phyloP scores from a whole-genome alignment of 495 filamentous ascomycete species.

The Neurospora sp. region DNA sequence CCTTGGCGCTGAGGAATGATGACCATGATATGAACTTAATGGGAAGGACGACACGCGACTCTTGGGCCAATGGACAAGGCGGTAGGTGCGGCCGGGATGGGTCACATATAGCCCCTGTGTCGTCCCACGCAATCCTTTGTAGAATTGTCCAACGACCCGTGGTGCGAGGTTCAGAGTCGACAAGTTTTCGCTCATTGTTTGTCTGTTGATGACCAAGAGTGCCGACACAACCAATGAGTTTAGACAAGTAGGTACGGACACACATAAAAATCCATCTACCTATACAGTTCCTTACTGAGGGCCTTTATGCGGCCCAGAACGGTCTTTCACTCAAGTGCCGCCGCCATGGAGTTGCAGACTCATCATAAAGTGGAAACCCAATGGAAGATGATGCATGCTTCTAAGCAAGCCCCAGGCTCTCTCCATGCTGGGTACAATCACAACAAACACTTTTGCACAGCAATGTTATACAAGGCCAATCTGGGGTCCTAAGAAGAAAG shows the following conservation, averaged over 20 bases:
- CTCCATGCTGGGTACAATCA: neutral
- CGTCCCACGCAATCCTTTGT: neutral
- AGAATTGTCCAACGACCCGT: neutral
- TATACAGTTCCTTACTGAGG: neutral
- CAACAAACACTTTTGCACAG: neutral
- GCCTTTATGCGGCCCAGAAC: neutral
- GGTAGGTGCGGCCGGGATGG: neutral
- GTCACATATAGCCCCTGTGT: neutral
- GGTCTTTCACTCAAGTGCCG: neutral
- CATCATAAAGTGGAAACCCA: neutral
- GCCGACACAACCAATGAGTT: neutral
- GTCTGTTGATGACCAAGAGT: neutral
- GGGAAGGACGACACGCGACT: neutral
- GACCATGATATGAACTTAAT: neutral
- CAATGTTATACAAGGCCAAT: neutral
- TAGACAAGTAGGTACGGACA: neutral
- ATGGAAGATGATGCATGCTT: neutral
- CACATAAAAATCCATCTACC: neutral
- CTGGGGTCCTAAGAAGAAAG: neutral
- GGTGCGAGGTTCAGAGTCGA: neutral
- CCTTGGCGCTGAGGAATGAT: neutral
- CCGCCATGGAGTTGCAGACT: neutral
- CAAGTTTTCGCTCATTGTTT: neutral
- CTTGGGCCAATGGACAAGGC: neutral
- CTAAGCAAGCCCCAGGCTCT: neutral